Base-by-base conservation (phyloP, 805 yeast genomes). In the Pichia insulana region DNA sequence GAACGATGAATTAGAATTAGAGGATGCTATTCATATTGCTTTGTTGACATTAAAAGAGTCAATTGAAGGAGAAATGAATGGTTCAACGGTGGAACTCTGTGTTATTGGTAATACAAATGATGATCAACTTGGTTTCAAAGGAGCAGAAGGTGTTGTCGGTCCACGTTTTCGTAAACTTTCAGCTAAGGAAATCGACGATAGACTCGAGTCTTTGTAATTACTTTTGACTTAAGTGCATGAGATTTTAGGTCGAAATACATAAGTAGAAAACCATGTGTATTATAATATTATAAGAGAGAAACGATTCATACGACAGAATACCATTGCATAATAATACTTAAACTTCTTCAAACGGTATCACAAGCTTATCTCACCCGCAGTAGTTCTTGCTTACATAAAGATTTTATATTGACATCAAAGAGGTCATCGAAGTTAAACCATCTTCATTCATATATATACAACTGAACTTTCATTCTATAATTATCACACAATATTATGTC, bases 11-110 rank as follows among this genome's bases (percentile, higher is more conserved):
- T 71, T 92, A 59, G 98, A 92, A 67, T 72, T 92, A 49, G 99
- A 92, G 67, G 99, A 92, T 62, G 99, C 97, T 39, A 86, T 92
- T 50, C 97, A 92, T 63, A 92, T 90, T 59, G 96, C 97, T 1
- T 70, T 92, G 37, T 69, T 92, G 55, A 92, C 98, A 4, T 71
- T 92, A 61, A 92, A 92, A 64, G 99, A 92, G 65, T 80, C 95
- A 20, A 90, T 92, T 40, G 99, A 92, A 63, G 98, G 98, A 44
- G 99, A 92, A 59, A 84, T 92, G 77, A 88, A 83, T 49, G 97
- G 97, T 37, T 94, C 88, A 51, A 89, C 95, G 37, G 90, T 92
- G 50, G 98, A 92, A 64, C 84, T 92, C 46, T 82, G 90, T 19
- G 73, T 92, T 33, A 79, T 92, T 41, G 89, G 96, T 43, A 82